Percentiles rank a stretch among this genome's conserved stretches.
Evolutionary conservation across 805 yeast species (phyloP).

Genomic region (Candida andamanensis): DNA sequence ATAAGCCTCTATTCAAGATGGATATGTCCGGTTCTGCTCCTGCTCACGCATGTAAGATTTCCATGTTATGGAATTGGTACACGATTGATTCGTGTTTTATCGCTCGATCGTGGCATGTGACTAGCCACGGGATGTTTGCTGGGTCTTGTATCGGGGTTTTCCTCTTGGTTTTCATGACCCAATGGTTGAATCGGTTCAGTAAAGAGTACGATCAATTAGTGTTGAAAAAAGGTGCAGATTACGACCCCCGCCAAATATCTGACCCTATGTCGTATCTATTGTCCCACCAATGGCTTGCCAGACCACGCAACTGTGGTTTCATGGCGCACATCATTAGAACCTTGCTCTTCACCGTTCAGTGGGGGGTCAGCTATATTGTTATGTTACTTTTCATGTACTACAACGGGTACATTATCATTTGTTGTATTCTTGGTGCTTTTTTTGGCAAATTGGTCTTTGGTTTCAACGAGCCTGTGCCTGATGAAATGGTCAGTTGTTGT

Average conservation of each 20-base stretch:
- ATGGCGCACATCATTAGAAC: constrained; percentile 51
- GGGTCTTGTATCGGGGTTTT: constrained; percentile 73
- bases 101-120: constrained; percentile 59
- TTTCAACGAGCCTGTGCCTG: constrained; percentile 34
- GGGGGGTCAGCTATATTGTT: constrained; percentile 60
- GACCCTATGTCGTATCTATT: constrained; percentile 15
- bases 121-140: constrained; percentile 56
- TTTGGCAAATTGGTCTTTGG: constrained; percentile 53
- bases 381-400: constrained; percentile 75
- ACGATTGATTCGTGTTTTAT: constrained; percentile 63
- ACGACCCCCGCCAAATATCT: background rate
- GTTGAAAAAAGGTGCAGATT: background rate
- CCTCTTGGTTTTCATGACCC: constrained; percentile 50
- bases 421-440: constrained; percentile 58
- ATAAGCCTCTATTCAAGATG: background rate
- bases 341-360: constrained; percentile 49
- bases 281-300: constrained; percentile 24
- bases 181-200: constrained; percentile 47
- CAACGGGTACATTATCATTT: constrained; percentile 62
- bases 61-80: constrained; percentile 74
- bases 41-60: constrained; percentile 23
- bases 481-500: constrained; percentile 11
- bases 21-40: background rate
- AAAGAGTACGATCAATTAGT: constrained; percentile 19
- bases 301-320: constrained; percentile 7